Base-by-base conservation (phyloP, 179 eudicot species). In the Kewa caespitosa region DNA sequence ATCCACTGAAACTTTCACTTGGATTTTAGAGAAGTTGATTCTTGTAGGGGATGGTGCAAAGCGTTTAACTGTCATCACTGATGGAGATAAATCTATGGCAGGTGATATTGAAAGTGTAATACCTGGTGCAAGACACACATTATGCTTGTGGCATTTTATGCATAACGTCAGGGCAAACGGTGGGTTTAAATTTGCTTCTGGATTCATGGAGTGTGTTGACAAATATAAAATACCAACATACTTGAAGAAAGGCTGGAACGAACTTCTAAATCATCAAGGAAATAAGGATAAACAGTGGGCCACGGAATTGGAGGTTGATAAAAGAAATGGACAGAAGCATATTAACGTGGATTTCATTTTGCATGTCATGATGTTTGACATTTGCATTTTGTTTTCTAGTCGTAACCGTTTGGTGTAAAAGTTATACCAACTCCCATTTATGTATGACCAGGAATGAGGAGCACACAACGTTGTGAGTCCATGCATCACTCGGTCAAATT, bases 11-110 rank as follows among this genome's bases (percentile, higher is more conserved):
- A n/a, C n/a, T n/a, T n/a, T n/a, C n/a, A n/a, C n/a, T n/a, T n/a
- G n/a, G n/a, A n/a, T n/a, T n/a, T n/a, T n/a, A n/a, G n/a, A n/a
- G n/a, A n/a, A n/a, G n/a, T n/a, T n/a, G n/a, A n/a, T n/a, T n/a
- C n/a, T n/a, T n/a, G n/a, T n/a, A n/a, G n/a, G n/a, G n/a, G 0
- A 20, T 71, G 11, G 22, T 71, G 20, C 34, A 10, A 39, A 59
- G 4, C 80, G 74, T 10, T 14, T 59, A 17, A 60, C 52, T 0
- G 31, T 36, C 4, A 9, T 48, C 3, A 70, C 36, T 7, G 27
- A 60, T 25, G 75, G 74, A 37, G 80, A 59, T 22, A 38, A 70
- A 28, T 32, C 70, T 2, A 70, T 70, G 75, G 28, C 33, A 11
- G 46, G 60, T n/a, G 74, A 69, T 38, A 70, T 70, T 61, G 8